A percentile compares a stretch with the other conserved stretches of the same genome.
phyloP scores from a whole-genome alignment of 768 basidiomycete species.

The Lactifluus piperatus region DNA sequence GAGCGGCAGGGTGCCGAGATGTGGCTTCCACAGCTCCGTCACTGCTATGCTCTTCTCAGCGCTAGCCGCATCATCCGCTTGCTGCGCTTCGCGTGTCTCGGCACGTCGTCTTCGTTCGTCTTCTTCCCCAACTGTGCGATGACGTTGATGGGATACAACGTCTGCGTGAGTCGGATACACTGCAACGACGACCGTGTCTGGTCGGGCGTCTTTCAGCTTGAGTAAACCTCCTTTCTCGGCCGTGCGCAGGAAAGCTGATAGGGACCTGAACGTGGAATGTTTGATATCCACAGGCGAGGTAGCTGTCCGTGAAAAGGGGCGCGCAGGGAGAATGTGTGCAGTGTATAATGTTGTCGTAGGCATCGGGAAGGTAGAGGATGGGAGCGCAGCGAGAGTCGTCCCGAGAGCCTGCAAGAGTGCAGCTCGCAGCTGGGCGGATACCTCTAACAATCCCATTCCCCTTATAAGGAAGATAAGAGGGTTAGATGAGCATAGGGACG shows the following conservation, averaged over 20 bases:
- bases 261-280: constrained; percentile 70
- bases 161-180: constrained; percentile 51
- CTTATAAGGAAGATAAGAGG: neutral
- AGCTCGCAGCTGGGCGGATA: constrained; percentile 46
- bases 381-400: constrained; percentile 38
- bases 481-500: neutral
- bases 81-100: constrained; percentile 42
- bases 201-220: constrained; percentile 53
- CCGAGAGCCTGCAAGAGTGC: constrained; percentile 62
- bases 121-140: constrained; percentile 55
- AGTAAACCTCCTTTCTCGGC: constrained; percentile 68
- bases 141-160: constrained; percentile 41
- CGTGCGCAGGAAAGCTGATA: constrained; percentile 71
- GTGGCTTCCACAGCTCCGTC: constrained; percentile 71
- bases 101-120: constrained; percentile 57
- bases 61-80: constrained; percentile 44
- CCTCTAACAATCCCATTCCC: constrained; percentile 30
- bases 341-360: constrained; percentile 70
- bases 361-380: constrained; percentile 59
- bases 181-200: constrained; percentile 28
- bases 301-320: constrained; percentile 54
- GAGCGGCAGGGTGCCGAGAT: constrained; percentile 43
- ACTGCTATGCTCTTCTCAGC: constrained; percentile 42
- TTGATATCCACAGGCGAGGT: constrained; percentile 57
- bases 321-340: constrained; percentile 63